Evolutionary conservation across 2,329 filamentous ascomycete species (phyloP), one percentile per base, ranked within the genome.

Genomic region (Colletotrichum costaricense): DNA sequence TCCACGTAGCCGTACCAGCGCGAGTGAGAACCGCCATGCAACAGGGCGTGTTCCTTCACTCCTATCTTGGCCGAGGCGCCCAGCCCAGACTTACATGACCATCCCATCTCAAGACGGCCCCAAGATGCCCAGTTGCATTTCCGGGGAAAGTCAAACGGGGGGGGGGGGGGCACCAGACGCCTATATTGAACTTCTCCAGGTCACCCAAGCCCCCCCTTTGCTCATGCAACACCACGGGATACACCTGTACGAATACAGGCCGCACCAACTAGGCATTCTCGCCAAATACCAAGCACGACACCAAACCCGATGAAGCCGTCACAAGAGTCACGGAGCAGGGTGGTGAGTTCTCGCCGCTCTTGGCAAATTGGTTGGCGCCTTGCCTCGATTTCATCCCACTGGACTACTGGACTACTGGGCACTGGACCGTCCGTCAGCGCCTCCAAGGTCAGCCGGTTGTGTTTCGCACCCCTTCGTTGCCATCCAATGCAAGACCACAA

Each of bases 341-440:
- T 72, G 33, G 69, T 57, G 42, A 55, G 55, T 49, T 70, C 66
- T 66, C 66, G 70, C 59, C 38, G 38, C 38, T 42, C 70, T 73
- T 73, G 70, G 70, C 70, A 63, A 54, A 46, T 46, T 68, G 59
- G 30, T 65, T 64, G 66, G 70, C 66, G 54, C 42, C 19, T 42
- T 57, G 35, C n/a, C 33, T 64, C 12, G 22, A 38, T 57, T 64
- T 64, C n/a, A 52, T 58, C 19, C 63, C 66, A 69, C 54, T 69
- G 59, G 67, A 42, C 38, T 59, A 64, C 54, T 69, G 59, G 66
- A 14, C 35, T 33, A 7, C 16, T 5, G 33, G 33, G 30, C 66
- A 69, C 54, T 69, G 59, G 33, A 12, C 11, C 49, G 8, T 7
- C 59, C n/a, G 12, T 60, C 24, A 60, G 33, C 38, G 38, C 16